phyloP scores from a whole-genome alignment of 2,329 filamentous ascomycete species.

The Nothomitra cinnamomea region DNA sequence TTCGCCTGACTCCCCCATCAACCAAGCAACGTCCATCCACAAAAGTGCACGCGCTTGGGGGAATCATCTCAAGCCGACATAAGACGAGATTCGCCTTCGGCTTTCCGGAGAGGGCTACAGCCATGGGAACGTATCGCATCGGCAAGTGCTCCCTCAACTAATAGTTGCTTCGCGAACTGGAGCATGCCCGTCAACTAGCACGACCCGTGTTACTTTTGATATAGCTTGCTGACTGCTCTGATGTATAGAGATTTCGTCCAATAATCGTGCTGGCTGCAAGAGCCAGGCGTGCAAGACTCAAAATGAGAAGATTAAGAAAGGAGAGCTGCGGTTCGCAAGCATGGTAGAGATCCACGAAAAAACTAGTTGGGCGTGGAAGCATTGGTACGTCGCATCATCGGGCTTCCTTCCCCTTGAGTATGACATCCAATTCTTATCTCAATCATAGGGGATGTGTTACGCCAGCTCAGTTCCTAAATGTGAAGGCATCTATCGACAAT shows the following conservation, averaged over 20 bases:
- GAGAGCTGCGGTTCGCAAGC: conserved; percentile 58
- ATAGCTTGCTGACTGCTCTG: not conserved
- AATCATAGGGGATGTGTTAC: conserved; percentile 71
- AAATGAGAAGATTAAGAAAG: conserved; percentile 57
- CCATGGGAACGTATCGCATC: conserved; percentile 14
- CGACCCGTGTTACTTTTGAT: conserved; percentile 3
- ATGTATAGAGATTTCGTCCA: conserved; percentile 47
- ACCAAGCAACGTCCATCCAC: no score
- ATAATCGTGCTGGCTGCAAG: conserved; percentile 57
- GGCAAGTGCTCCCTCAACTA: conserved; percentile 12
- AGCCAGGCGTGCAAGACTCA: conserved; percentile 56
- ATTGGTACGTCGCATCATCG: conserved; percentile 47
- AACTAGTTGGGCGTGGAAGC: conserved; percentile 59
- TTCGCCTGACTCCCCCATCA: no score
- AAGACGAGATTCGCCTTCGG: no score
- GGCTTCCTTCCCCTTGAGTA: conserved; percentile 1
- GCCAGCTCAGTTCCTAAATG: conserved; percentile 50
- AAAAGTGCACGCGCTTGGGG: no score
- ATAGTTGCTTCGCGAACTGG: not conserved
- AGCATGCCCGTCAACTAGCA: not conserved
- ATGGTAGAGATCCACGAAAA: conserved; percentile 47
- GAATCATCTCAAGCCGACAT: no score
- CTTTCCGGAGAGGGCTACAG: not conserved
- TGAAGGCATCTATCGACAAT: conserved; percentile 38
- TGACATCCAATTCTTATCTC: conserved; percentile 5